Conservation (phyloP, 2,329 filamentous ascomycete species). For the Zalaria obscura region DNA sequence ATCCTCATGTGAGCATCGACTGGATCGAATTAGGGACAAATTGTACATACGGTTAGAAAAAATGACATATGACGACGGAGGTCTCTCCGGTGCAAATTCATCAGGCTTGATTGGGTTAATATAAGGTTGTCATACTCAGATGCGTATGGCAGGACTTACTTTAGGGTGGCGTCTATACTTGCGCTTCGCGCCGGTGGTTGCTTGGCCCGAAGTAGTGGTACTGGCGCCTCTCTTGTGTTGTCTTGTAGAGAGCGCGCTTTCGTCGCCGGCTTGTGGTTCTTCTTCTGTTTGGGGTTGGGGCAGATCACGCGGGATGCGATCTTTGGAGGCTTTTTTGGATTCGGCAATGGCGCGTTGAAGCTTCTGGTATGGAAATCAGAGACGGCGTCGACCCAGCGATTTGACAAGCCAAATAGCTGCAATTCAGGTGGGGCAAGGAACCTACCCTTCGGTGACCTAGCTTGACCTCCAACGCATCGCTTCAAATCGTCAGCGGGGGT, state of each 20-base stretch:
- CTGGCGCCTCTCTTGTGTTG: slow-evolving; percentile 30
- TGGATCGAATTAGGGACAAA: neutral
- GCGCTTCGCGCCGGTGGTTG: slow-evolving; percentile 37
- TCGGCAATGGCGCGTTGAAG: slow-evolving; percentile 73
- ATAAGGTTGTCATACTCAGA: too few relatives aligned
- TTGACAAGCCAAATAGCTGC: slow-evolving; percentile 4
- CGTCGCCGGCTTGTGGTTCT: slow-evolving; percentile 40
- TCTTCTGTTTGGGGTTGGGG: slow-evolving; percentile 33
- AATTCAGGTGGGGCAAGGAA: slow-evolving; percentile 3
- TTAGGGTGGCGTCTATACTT: slow-evolving; percentile 71
- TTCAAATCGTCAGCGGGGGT: slow-evolving; percentile 16
- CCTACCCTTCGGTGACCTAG: slow-evolving; percentile 67
- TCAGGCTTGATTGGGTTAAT: slow-evolving; percentile 40
- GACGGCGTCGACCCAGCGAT: neutral
- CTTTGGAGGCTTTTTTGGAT: slow-evolving; percentile 28
- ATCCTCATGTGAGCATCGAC: neutral
- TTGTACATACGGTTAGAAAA: slow-evolving; percentile 63
- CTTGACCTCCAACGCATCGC: slow-evolving; percentile 62
- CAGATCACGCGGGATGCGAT: neutral
- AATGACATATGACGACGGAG: slow-evolving; percentile 70
- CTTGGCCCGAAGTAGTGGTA: neutral
- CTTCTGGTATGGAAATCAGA: slow-evolving; percentile 38
- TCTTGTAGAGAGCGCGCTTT: slow-evolving; percentile 32
- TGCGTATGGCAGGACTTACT: slow-evolving; percentile 26
- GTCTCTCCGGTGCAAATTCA: slow-evolving; percentile 64